Conservation (phyloP, 1,284 basidiomycete genomes). For the Inonotus hispidus region DNA sequence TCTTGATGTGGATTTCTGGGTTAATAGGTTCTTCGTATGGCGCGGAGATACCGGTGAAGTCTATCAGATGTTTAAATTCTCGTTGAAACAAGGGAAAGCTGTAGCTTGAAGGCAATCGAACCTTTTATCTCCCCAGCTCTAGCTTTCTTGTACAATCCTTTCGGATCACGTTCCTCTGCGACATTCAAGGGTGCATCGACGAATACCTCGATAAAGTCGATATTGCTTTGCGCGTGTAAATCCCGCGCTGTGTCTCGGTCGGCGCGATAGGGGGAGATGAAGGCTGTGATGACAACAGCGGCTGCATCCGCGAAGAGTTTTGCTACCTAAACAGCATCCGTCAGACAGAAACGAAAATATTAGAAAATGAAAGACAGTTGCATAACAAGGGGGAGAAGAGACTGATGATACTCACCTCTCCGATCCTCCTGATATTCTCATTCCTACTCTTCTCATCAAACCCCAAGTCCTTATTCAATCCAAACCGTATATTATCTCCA, state of each 20-base stretch:
- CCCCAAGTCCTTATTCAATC: constrained; percentile 96
- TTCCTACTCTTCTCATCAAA: constrained; percentile 94
- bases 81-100: not conserved
- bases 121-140: constrained; percentile 95
- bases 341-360: no score
- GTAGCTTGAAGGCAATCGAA: constrained; percentile 27
- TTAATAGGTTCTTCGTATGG: constrained; percentile 89
- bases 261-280: constrained; percentile 95
- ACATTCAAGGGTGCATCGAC: constrained; percentile 88
- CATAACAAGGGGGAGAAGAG: not conserved
- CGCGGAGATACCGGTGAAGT: constrained; percentile 97
- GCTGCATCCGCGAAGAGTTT: constrained; percentile 90
- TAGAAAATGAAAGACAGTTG: constrained; percentile 2
- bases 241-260: constrained; percentile 85
- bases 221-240: constrained; percentile 67
- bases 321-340: constrained; percentile 59
- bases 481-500: constrained; percentile 96
- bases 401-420: constrained; percentile 63
- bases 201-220: constrained; percentile 93
- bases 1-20: constrained; percentile 93
- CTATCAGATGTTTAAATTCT: constrained; percentile 36
- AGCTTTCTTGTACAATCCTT: constrained; percentile 97
- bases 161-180: constrained; percentile 92
- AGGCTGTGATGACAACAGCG: constrained; percentile 87
- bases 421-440: constrained; percentile 97